A percentile compares a stretch with the other conserved stretches of the same genome.
phyloP scores from a whole-genome alignment of 2,329 filamentous ascomycete species.

The Ophiobolus disseminans region DNA sequence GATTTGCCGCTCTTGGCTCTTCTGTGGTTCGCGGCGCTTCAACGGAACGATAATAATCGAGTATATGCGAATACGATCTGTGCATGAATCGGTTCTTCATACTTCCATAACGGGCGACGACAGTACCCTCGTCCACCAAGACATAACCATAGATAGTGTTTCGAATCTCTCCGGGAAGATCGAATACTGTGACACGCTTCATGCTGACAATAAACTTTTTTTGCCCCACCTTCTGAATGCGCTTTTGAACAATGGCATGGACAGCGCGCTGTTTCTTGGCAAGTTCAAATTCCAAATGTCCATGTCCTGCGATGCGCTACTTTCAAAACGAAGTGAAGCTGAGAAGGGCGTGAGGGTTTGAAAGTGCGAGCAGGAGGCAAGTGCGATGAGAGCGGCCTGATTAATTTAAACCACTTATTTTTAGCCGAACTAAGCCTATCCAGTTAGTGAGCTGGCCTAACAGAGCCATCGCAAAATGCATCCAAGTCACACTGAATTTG shows the following conservation, averaged over 20 bases:
- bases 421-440: too few species aligned
- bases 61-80: not conserved
- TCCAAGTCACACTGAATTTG: too few species aligned
- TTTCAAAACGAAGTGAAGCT: too few species aligned
- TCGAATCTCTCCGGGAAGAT: slow-evolving; percentile 1
- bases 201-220: not conserved
- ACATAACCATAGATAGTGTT: slow-evolving; percentile 1
- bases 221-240: not conserved
- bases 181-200: not conserved
- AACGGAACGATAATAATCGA: too few species aligned
- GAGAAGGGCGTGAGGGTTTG: too few species aligned
- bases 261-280: not conserved
- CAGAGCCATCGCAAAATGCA: too few species aligned
- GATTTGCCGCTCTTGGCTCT: not conserved
- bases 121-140: not conserved
- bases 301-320: too few species aligned
- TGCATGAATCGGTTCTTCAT: not conserved
- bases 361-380: too few species aligned
- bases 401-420: too few species aligned
- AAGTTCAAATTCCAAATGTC: too few species aligned
- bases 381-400: too few species aligned
- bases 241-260: not conserved
- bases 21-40: not conserved
- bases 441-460: too few species aligned
- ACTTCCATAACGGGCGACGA: not conserved